Evolutionary conservation across 768 basidiomycete species (phyloP), one percentile per base, ranked within the genome.

Genomic region (Rhodosporidiobolus sp.): DNA sequence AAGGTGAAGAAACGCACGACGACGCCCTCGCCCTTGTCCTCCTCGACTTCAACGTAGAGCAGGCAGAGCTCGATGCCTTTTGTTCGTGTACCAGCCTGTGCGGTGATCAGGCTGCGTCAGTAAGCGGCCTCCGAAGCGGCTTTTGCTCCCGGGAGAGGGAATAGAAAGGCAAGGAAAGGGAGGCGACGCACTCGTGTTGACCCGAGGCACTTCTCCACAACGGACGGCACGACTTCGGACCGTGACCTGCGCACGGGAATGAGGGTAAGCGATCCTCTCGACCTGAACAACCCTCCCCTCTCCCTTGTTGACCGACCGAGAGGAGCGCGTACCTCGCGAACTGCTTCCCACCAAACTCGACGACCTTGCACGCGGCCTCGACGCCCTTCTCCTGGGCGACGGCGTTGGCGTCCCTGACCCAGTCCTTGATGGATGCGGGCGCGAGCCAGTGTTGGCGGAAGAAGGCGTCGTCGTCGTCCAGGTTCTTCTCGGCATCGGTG

Each of bases 311-410:
- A 12, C 22, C 16, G 12, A 22, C 30, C 14, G 22, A 19, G 9
- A 26, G 14, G 46, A 20, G 49, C 28, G 76, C 82, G 69, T 35
- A 83, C 82, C 78, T 88, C 58, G 89, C 89, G 56, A 90, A 87
- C 56, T 86, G 88, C 85, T 94, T 92, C 70, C 95, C 96, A 12
- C 93, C 91, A 79, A 88, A 92, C 82, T 93, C 92, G 76, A 96
- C 88, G 69, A 98, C 85, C 43, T 88, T 85, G 65, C 90, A 87
- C 46, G 94, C 82, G 77, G 90, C 92, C 79, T 97, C 95, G 10
- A 98, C 86, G 45, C 91, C 96, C 80, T 95, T 97, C 84, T 99
- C 96, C 82, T 99, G 96, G 19, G 95, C 94, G 43, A 97, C 95
- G 35, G 90, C 96, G 81, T 98, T 98, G 1, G 93, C 84, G 79